Conservation (phyloP, 805 yeast species). For the Wickerhamiella australiensis region DNA sequence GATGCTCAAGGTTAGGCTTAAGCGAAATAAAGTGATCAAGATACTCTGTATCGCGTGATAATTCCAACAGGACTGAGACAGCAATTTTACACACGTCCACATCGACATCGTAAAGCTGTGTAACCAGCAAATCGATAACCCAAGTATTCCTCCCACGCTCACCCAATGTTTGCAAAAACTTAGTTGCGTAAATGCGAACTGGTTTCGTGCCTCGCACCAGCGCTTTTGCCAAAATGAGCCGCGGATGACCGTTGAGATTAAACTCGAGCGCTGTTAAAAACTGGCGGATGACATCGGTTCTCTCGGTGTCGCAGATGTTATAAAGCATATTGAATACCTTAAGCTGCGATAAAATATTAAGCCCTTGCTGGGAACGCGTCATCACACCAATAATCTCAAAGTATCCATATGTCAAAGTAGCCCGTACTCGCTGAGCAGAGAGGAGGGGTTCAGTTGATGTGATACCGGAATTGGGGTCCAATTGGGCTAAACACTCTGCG, state of each 20-base stretch:
- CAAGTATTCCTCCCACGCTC: constrained; percentile 27
- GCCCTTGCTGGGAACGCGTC: constrained; percentile 48
- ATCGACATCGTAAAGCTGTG: constrained; percentile 58
- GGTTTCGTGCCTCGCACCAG: constrained; percentile 42
- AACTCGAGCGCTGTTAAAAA: constrained; percentile 54
- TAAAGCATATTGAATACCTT: constrained; percentile 71
- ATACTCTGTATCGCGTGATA: constrained; percentile 38
- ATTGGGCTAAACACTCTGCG: constrained; percentile 77
- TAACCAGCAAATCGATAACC: constrained; percentile 44
- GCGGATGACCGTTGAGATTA: constrained; percentile 48
- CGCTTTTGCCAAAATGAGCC: constrained; percentile 54
- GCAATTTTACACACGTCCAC: constrained; percentile 44
- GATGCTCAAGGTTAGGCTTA: constrained; percentile 45
- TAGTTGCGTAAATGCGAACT: constrained; percentile 47
- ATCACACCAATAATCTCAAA: constrained; percentile 66
- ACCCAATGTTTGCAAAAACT: constrained; percentile 34
- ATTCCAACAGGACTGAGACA: constrained; percentile 41
- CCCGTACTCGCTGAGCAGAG: constrained; percentile 43
- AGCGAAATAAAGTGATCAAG: constrained; percentile 40
- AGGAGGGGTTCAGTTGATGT: constrained; percentile 63
- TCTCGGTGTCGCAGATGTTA: constrained; percentile 34
- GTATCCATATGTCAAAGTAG: constrained; percentile 64
- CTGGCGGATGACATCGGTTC: constrained; percentile 22
- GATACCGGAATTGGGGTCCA: constrained; percentile 70
- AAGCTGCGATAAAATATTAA: constrained; percentile 64